Evolutionary conservation across 176 grass and related monocot genomes (phyloP), one percentile per base, ranked within the genome.

Genomic region (Aegilops sharonensis): DNA sequence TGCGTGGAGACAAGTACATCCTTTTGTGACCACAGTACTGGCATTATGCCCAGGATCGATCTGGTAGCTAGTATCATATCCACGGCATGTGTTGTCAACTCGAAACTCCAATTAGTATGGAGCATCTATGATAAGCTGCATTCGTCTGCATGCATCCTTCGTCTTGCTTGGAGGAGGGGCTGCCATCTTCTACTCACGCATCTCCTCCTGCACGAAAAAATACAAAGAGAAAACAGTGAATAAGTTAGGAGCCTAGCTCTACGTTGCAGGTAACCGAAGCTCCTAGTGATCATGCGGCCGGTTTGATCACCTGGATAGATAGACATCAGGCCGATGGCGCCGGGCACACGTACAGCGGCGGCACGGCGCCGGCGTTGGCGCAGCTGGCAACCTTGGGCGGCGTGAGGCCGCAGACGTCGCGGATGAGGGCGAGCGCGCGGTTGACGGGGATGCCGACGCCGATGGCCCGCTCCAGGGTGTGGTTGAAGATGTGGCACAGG

Each of bases 401-500:
- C 24, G 62, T 4, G 64, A 86, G 48, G 75, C 50, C 3, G 50
- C 84, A 86, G 42, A 79, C 0, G 76, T 79, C 64, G 23, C 76
- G 11, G 75, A 79, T 3, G 64, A 75, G 56, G 4, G 7, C 0
- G 64, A 68, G 9, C 17, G 89, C 64, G 65, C 86, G 70, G 79
- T 67, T 73, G 64, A 81, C 54, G 72, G 84, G 79, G 78, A 86
- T 86, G 75, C 61, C 50, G 75, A 86, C 50, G 84, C 76, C 84
- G 65, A 86, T 86, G 76, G 84, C 84, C 11, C 64, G 84, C 64
- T 86, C 75, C 48, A 86, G 76, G 48, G 75, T 86, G 35, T 61
- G 84, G 64, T 78, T 32, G 6, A 79, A 35, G 84, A 86, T 86
- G 84, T 86, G 84, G 84, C 84, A 86, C 11, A 86, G 75, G 65